Conservation (phyloP, 345 rosid species). For the Fremontodendron californicum region DNA sequence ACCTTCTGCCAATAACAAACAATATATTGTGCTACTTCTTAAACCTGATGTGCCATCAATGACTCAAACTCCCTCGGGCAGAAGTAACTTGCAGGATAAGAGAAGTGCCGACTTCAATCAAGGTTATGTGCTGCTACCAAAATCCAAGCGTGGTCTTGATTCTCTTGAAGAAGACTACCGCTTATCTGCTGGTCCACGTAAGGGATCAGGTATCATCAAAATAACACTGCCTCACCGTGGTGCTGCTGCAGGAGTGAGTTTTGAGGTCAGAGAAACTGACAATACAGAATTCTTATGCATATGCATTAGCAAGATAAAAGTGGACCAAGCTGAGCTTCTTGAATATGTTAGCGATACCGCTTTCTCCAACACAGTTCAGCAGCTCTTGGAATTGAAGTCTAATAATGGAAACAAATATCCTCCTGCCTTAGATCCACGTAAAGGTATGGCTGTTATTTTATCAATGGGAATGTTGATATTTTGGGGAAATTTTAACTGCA, state of each 20-base stretch:
- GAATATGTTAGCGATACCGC: conserved; percentile 58
- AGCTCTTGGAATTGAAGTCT: conserved; percentile 55
- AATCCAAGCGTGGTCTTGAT: conserved; percentile 61
- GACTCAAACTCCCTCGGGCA: conserved; percentile 38
- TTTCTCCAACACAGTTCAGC: conserved; percentile 85
- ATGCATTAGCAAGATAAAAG: conserved; percentile 50
- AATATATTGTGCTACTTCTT: conserved; percentile 66
- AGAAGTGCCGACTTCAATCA: conserved; percentile 46
- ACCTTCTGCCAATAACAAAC: conserved; percentile 44
- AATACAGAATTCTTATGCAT: conserved; percentile 60
- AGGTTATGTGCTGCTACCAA: conserved; percentile 66
- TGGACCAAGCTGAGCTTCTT: conserved; percentile 67
- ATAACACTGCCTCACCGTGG: conserved; percentile 65
- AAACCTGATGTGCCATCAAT: conserved; percentile 60
- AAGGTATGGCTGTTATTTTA: conserved; percentile 44
- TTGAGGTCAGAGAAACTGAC: conserved; percentile 77
- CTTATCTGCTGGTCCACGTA: conserved; percentile 47
- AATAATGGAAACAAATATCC: conserved; percentile 67
- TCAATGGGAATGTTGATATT: background rate
- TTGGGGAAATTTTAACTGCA: background rate
- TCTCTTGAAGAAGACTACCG: conserved; percentile 55
- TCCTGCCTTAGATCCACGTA: conserved; percentile 67
- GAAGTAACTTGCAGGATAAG: conserved; percentile 39
- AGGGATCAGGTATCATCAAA: conserved; percentile 60
- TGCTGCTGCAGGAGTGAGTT: conserved; percentile 73